Percentiles rank a stretch among this genome's conserved stretches.
Conservation (phyloP, 306 rosid species). For the Boehmeria nivea region DNA sequence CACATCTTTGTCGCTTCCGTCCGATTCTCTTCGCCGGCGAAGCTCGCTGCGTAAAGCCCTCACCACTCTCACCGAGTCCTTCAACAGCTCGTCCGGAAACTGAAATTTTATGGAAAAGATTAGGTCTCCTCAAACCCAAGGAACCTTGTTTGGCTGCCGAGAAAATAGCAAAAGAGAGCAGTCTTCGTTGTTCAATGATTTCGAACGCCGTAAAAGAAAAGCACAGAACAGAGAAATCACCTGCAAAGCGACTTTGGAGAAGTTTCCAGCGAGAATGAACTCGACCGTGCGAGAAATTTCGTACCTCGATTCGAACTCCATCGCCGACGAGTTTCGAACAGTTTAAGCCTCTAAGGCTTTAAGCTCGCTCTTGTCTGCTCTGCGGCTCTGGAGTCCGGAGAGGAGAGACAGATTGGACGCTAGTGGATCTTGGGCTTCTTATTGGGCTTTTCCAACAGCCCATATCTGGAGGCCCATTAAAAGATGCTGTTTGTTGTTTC, state of each 20-base stretch:
- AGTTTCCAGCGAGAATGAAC: conserved; percentile 50
- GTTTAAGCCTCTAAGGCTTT: too few relatives aligned
- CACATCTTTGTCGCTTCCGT: conserved; percentile 28
- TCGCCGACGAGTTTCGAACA: conserved; percentile 5
- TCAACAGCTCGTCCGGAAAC: conserved; percentile 82
- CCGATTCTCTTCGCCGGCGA: conserved; percentile 24
- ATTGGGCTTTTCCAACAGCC: too few relatives aligned
- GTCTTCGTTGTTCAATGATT: too few relatives aligned
- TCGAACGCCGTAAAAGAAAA: not conserved
- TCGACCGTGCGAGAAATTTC: conserved; percentile 54
- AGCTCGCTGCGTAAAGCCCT: conserved; percentile 45
- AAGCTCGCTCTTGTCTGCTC: not conserved
- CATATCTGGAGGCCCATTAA: too few relatives aligned
- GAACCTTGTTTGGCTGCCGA: conserved; percentile 1
- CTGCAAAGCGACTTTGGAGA: conserved; percentile 77
- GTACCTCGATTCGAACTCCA: conserved; percentile 68
- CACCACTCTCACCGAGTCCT: conserved; percentile 65
- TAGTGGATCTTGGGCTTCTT: too few relatives aligned
- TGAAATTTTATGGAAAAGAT: conserved; percentile 22
- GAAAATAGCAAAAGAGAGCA: too few relatives aligned
- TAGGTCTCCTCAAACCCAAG: not conserved
- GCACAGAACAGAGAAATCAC: conserved; percentile 19
- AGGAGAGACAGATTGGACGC: too few relatives aligned
- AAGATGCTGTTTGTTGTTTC: too few relatives aligned
- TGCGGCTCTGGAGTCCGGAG: too few relatives aligned